Percentiles rank a stretch among this genome's conserved stretches.
Conservation (phyloP, 441 rosid genomes). For the Isatis lusitanica region DNA sequence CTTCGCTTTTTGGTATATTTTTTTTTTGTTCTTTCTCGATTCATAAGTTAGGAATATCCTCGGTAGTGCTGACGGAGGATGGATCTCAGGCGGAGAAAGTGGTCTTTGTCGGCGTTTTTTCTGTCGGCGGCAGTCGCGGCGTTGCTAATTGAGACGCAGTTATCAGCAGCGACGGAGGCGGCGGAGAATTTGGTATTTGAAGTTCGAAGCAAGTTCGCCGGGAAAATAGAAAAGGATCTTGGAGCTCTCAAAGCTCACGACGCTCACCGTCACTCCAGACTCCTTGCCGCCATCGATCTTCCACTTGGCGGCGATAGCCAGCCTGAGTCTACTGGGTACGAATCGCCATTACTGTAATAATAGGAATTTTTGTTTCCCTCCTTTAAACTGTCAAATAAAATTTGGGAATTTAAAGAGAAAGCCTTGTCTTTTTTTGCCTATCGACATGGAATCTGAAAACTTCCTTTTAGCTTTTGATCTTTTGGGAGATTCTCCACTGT, state of each 20-base stretch:
- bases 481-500: slow-evolving; percentile 24
- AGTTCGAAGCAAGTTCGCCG: slow-evolving; percentile 66
- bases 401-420: not conserved
- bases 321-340: slow-evolving; percentile 73
- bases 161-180: not conserved
- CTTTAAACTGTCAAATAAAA: not conserved
- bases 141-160: not conserved
- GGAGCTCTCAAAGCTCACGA: slow-evolving; percentile 70
- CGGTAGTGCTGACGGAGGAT: slow-evolving; percentile 21
- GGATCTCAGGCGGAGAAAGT: slow-evolving; percentile 26
- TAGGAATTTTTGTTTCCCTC: not conserved
- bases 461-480: slow-evolving; percentile 11
- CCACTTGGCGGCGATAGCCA: slow-evolving; percentile 80
- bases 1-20: not conserved
- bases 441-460: slow-evolving; percentile 19
- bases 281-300: slow-evolving; percentile 63
- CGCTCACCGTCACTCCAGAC: slow-evolving; percentile 62
- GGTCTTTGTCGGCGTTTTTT: slow-evolving; percentile 5
- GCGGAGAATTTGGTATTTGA: slow-evolving; percentile 53
- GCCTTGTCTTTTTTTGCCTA: not conserved
- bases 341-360: slow-evolving; percentile 6
- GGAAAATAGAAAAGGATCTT: slow-evolving; percentile 44
- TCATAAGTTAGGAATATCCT: slow-evolving; percentile 15
- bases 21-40: not conserved
- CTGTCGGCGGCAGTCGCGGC: slow-evolving; percentile 2